Conservation (phyloP, 352 stramenopile genomes). For the Globisporangium uncinulatum region DNA sequence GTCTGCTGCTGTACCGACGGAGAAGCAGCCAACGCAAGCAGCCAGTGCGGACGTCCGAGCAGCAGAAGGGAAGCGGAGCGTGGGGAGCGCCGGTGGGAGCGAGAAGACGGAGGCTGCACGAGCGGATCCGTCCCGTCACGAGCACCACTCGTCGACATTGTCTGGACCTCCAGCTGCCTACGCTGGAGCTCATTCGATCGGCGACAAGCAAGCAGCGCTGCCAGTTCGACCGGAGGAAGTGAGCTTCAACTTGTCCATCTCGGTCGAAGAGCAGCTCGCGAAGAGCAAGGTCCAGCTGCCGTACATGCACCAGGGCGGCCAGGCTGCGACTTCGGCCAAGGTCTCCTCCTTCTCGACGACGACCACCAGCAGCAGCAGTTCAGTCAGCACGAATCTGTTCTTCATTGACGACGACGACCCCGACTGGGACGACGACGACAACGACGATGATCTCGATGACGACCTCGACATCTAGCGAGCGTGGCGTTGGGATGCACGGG, state of each 20-base stretch:
- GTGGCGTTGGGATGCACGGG: too few relatives aligned
- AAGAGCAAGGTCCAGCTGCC: constrained; percentile 64
- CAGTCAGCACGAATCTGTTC: constrained; percentile 34
- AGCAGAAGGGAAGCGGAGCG: too few relatives aligned
- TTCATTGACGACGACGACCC: constrained; percentile 81
- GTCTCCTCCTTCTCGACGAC: background rate
- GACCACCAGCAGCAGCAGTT: constrained; percentile 1
- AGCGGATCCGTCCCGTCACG: background rate
- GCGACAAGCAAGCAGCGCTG: constrained; percentile 18
- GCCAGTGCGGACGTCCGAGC: background rate
- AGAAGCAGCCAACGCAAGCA: background rate
- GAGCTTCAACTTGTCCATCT: constrained; percentile 73
- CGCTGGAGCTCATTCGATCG: background rate
- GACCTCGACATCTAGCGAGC: background rate
- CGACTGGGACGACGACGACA: constrained; percentile 62
- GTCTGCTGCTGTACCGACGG: background rate
- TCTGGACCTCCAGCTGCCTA: background rate
- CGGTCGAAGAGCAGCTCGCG: constrained; percentile 38
- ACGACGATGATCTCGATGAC: constrained; percentile 47
- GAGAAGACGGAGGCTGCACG: background rate
- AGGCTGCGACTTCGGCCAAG: background rate
- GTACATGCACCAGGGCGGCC: constrained; percentile 55
- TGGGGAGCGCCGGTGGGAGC: background rate
- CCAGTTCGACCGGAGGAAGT: constrained; percentile 52
- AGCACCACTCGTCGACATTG: too few relatives aligned